These are phyloP conservation scores for Barnettozyma populi DNA, from an alignment of 805 yeast species.

Conservation along the genomic window DNA sequence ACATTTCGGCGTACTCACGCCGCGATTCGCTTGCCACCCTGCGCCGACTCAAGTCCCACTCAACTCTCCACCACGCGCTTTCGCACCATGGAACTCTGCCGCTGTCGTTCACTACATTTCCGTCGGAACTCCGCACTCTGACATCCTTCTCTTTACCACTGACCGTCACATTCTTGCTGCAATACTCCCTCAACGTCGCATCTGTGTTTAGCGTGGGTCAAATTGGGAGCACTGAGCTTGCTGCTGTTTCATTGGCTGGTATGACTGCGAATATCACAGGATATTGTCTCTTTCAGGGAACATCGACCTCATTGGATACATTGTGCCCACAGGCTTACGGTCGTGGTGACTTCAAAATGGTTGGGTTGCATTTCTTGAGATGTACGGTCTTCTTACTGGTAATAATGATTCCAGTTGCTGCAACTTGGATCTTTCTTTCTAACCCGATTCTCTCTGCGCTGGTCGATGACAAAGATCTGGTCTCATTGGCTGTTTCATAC, in stretches of 20 bases:
- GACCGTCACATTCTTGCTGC: conserved; percentile 60
- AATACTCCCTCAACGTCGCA: conserved; percentile 69
- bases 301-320: conserved; percentile 75
- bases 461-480: conserved; percentile 41
- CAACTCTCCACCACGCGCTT: conserved; percentile 22
- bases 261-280: conserved; percentile 79
- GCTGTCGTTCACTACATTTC: conserved; percentile 21
- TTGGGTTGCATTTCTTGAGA: conserved; percentile 64
- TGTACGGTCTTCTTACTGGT: conserved; percentile 58
- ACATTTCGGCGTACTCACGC: conserved; percentile 13
- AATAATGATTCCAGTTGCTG: conserved; percentile 47
- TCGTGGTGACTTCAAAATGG: conserved; percentile 54
- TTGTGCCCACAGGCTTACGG: conserved; percentile 78
- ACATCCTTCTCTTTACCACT: conserved; percentile 52
- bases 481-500: conserved; percentile 52
- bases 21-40: conserved; percentile 21
- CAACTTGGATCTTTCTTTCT: conserved; percentile 58
- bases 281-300: conserved; percentile 68
- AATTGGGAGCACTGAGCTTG: conserved; percentile 64
- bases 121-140: conserved; percentile 39
- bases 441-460: conserved; percentile 39
- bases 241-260: conserved; percentile 69
- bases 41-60: conserved; percentile 23
- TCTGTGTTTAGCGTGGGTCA: conserved; percentile 75
- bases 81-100: conserved; percentile 23